phyloP scores from a whole-genome alignment of 2,329 filamentous ascomycete species.

The Rasamsonia emersonii region DNA sequence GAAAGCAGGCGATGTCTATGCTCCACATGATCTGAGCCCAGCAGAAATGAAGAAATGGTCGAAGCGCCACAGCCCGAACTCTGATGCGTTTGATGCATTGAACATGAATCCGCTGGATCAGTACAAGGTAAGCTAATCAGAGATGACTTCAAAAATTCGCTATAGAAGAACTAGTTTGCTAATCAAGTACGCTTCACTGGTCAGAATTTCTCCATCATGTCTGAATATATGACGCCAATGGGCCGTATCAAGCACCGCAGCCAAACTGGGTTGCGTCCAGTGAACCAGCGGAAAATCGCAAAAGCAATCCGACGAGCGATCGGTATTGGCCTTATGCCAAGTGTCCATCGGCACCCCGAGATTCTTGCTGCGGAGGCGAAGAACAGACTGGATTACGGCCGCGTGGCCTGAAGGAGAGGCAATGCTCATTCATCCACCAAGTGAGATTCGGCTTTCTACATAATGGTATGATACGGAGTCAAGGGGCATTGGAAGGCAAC shows the following conservation, averaged over 20 bases:
- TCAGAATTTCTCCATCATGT: slow-evolving; percentile 87
- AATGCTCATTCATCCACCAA: neutral
- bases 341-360: slow-evolving; percentile 81
- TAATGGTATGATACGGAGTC: too few species aligned
- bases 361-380: slow-evolving; percentile 46
- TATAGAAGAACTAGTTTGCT: slow-evolving; percentile 1
- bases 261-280: slow-evolving; percentile 70
- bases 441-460: too few species aligned
- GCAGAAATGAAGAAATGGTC: slow-evolving; percentile 77
- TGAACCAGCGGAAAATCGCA: slow-evolving; percentile 87
- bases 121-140: slow-evolving; percentile 61
- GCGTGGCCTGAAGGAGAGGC: slow-evolving; percentile 3
- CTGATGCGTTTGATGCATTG: slow-evolving; percentile 71
- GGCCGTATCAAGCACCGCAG: slow-evolving; percentile 74
- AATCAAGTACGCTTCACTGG: slow-evolving; percentile 7
- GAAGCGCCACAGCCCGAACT: slow-evolving; percentile 44
- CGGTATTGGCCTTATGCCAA: slow-evolving; percentile 85
- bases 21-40: slow-evolving; percentile 75
- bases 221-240: slow-evolving; percentile 75
- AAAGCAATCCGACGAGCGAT: slow-evolving; percentile 86
- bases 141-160: slow-evolving; percentile 1
- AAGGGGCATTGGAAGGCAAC: neutral
- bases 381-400: slow-evolving; percentile 17
- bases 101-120: slow-evolving; percentile 71
- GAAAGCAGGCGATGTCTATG: slow-evolving; percentile 74